These are phyloP conservation scores for Acanthamoeba triangularis DNA, from an alignment of 208 protist species.

Conservation along the genomic window DNA sequence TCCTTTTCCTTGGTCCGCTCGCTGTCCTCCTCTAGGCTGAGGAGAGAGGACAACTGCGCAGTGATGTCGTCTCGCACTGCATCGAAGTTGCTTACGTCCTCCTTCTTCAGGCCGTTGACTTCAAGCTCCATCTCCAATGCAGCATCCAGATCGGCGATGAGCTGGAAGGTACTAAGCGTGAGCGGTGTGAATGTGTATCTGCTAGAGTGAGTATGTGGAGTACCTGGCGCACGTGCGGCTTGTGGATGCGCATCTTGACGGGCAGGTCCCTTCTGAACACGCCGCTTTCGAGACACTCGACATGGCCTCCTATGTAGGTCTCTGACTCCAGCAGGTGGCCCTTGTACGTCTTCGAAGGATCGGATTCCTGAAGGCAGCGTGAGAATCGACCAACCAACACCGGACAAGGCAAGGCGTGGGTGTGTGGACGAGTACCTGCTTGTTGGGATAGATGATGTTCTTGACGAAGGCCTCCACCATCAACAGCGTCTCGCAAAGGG, in stretches of 20 bases:
- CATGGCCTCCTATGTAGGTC: conserved; percentile 99
- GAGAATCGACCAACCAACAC: neutral
- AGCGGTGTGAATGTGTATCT: neutral
- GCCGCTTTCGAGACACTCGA: conserved; percentile 92
- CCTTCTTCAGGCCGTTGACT: conserved; percentile 88
- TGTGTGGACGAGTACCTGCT: conserved; percentile 90
- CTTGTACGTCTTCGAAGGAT: conserved; percentile 95
- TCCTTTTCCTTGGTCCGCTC: conserved; percentile 78
- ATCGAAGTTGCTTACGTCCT: conserved; percentile 92
- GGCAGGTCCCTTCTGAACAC: conserved; percentile 99
- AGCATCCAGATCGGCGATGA: conserved; percentile 97
- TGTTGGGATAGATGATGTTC: conserved; percentile 99
- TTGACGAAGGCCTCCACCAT: conserved; percentile 98
- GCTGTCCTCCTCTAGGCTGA: conserved; percentile 62
- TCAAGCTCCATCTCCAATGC: conserved; percentile 92
- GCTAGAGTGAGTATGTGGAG: neutral
- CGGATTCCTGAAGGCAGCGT: conserved; percentile 48
- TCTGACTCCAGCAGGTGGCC: conserved; percentile 99
- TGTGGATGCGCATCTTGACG: conserved; percentile 76
- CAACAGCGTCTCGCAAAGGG: conserved; percentile 99
- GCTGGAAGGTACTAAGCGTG: conserved; percentile 82
- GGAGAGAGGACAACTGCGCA: neutral
- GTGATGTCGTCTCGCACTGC: conserved; percentile 90
- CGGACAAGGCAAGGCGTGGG: neutral
- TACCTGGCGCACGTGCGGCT: conserved; percentile 63